Conservation (phyloP, 176 grass and related monocot species). For the Phyllostachys edulis region DNA sequence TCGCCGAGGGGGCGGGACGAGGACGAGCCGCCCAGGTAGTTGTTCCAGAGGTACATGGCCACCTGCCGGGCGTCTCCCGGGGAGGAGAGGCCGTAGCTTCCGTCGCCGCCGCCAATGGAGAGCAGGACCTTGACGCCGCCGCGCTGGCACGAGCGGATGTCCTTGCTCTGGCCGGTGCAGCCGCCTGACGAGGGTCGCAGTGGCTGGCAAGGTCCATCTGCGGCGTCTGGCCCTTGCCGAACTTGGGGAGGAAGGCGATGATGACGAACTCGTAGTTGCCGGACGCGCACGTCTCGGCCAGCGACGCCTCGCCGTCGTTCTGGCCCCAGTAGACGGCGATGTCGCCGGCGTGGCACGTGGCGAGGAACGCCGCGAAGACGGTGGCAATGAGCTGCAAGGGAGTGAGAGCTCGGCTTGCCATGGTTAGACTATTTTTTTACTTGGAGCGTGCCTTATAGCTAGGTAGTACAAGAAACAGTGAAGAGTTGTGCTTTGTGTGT, state of each 20-base stretch:
- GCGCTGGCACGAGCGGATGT: slow-evolving; percentile 56
- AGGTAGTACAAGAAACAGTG: neutral
- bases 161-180: slow-evolving; percentile 47
- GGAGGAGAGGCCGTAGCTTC: slow-evolving; percentile 59
- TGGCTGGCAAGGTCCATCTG: slow-evolving; percentile 57
- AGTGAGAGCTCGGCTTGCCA: slow-evolving; percentile 21
- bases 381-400: slow-evolving; percentile 8
- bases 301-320: slow-evolving; percentile 53
- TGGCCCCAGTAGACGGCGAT: slow-evolving; percentile 70
- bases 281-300: slow-evolving; percentile 40
- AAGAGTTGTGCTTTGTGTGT: neutral
- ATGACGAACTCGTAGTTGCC: slow-evolving; percentile 61
- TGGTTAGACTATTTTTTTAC: neutral
- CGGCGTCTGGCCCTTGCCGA: slow-evolving; percentile 70
- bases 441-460: neutral
- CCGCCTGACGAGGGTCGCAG: slow-evolving; percentile 47
- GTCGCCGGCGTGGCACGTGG: slow-evolving; percentile 45
- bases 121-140: slow-evolving; percentile 67
- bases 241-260: slow-evolving; percentile 63
- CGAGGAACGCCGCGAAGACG: slow-evolving; percentile 3
- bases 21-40: slow-evolving; percentile 55
- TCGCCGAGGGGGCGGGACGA: slow-evolving; percentile 54
- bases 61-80: slow-evolving; percentile 33
- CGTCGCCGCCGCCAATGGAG: slow-evolving; percentile 56
- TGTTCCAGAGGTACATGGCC: slow-evolving; percentile 70